phyloP scores from a whole-genome alignment of 140 eudicot species.

The Stevia rebaudiana region DNA sequence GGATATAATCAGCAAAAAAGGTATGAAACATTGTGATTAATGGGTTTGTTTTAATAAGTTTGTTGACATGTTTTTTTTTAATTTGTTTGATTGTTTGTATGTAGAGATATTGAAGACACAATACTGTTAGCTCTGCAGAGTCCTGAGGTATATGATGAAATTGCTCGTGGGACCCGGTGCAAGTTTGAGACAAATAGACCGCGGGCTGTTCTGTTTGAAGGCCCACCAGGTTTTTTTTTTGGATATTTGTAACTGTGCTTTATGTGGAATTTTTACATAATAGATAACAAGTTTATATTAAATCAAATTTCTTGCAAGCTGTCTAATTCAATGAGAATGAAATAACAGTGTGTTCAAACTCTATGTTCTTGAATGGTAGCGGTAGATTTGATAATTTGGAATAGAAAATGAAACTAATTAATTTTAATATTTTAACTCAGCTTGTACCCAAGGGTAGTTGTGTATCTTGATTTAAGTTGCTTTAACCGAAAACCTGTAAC shows the following conservation, averaged over 20 bases:
- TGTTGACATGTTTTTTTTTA: not conserved
- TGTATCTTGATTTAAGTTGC: constrained; percentile 9
- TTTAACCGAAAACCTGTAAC: constrained; percentile 6
- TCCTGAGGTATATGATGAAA: constrained; percentile 96
- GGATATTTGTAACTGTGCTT: not conserved
- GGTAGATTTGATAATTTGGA: not conserved
- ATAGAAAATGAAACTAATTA: not conserved
- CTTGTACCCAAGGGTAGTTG: constrained; percentile 3
- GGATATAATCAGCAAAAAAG: constrained; percentile 86
- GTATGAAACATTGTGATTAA: constrained; percentile 37
- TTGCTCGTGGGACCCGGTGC: constrained; percentile 95
- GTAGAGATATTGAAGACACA: constrained; percentile 90
- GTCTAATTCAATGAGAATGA: not conserved
- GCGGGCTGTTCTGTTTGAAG: constrained; percentile 93
- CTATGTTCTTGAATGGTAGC: not conserved
- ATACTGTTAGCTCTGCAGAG: constrained; percentile 85
- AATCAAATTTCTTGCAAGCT: constrained; percentile 2
- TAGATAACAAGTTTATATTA: constrained; percentile 9
- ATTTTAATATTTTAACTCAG: not conserved
- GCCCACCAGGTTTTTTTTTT: constrained; percentile 81
- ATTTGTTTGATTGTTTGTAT: constrained; percentile 5
- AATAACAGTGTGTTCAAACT: not conserved
- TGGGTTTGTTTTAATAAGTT: too few relatives aligned
- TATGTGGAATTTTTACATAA: not conserved
- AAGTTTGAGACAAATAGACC: constrained; percentile 98